Base-by-base conservation (phyloP, 176 grass and related monocot genomes). In the Oryza punctata region DNA sequence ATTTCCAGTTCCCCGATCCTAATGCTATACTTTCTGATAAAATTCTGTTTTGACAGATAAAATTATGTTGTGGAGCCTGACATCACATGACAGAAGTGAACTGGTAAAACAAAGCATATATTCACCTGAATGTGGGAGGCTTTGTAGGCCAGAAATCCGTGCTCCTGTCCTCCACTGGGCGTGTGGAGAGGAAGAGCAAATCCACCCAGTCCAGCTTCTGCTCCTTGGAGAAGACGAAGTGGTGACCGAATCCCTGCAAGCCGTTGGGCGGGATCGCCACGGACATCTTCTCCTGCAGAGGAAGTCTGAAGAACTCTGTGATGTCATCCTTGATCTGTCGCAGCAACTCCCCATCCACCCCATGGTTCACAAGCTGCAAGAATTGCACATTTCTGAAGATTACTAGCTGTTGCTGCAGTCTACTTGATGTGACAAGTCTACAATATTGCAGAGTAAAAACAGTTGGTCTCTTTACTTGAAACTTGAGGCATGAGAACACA, bases 121-220 rank as follows among this genome's bases (percentile, higher is more conserved):
- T 67, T 63, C 70, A 89, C 82, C 78, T 86, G 46, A 86, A 86
- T 14, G 84, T 78, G n/a, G 68, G 16, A 78, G 88, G 79, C 2
- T 82, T 77, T 7, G 64, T 41, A 7, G 94, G 91, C 89, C 94
- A 97, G 60, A 89, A 85, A 2, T 61, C 69, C 43, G 85, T 3
- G 19, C 27, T 65, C 86, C 93, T 87, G 8, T 30, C n/a, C 5
- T 91, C 26, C 16, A 73, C 5, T 21, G 89, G 81, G 21, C 45
- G 38, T 14, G 86, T 69, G n/a, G 63, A 27, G 40, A 93, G 70
- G 54, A 33, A 85, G 29, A 91, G 67, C 54, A 87, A 30, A 69
- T 89, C 92, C 1, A 35, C 84, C 91, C 94, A 96, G 47, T 93
- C 94, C 71, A 96, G 37, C 52, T 96, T 96, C 79, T 90, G 90